Percentiles rank a stretch among this genome's conserved stretches.
Evolutionary conservation across 257 asterid genomes (phyloP).

Genomic region (Galeopsis tetrahit): DNA sequence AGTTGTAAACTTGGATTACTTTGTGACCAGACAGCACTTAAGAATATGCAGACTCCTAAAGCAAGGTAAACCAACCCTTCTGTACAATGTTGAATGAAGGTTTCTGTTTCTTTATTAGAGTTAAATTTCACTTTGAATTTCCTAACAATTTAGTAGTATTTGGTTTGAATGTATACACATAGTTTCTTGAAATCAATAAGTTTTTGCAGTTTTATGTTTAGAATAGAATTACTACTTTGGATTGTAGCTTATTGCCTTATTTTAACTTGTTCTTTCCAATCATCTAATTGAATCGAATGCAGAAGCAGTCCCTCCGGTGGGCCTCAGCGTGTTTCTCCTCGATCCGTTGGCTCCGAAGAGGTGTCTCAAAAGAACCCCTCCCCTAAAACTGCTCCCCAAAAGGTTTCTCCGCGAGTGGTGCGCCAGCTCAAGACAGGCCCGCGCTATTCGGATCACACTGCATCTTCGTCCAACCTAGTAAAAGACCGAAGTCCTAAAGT

Average conservation of each 20-base stretch:
- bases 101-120: slow-evolving; percentile 14
- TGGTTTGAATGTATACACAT: neutral
- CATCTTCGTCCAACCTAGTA: slow-evolving; percentile 60
- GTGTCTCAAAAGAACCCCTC: slow-evolving; percentile 51
- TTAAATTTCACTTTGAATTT: slow-evolving; percentile 23
- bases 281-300: slow-evolving; percentile 29
- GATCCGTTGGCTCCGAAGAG: slow-evolving; percentile 42
- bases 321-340: slow-evolving; percentile 52
- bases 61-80: slow-evolving; percentile 55
- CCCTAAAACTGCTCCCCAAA: slow-evolving; percentile 45
- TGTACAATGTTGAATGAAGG: neutral
- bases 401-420: slow-evolving; percentile 70
- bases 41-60: slow-evolving; percentile 89
- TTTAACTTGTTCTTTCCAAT: neutral
- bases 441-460: slow-evolving; percentile 59
- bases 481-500: slow-evolving; percentile 72
- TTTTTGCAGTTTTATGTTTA: too few relatives aligned
- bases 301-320: slow-evolving; percentile 57
- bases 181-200: too few relatives aligned
- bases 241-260: neutral
- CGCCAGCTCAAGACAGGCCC: slow-evolving; percentile 71
- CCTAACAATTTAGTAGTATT: slow-evolving; percentile 3
- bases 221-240: neutral
- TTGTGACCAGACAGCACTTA: slow-evolving; percentile 39
- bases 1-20: slow-evolving; percentile 40